These are phyloP conservation scores for Durusdinium trenchii DNA, from an alignment of 73 alveolate genomes.

Conservation along the genomic window DNA sequence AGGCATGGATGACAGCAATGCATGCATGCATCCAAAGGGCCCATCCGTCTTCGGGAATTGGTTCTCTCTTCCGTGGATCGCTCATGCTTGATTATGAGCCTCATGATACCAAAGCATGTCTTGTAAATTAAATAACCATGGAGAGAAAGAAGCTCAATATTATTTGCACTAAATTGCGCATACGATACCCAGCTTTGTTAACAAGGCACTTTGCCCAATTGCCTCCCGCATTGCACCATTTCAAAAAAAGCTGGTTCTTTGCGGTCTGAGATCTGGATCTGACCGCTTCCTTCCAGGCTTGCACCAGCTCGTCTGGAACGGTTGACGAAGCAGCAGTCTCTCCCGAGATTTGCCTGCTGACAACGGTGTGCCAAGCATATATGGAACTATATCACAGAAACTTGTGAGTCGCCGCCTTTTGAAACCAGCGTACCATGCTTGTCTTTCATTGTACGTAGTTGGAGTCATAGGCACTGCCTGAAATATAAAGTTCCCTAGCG, in stretches of 20 bases:
- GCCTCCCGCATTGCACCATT: not conserved
- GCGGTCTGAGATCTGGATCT: not conserved
- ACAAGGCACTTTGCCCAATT: not conserved
- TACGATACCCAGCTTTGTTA: not conserved
- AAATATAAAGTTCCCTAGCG: not conserved
- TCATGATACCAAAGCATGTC: not conserved
- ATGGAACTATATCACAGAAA: not conserved
- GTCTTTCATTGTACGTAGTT: not conserved
- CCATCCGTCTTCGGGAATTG: not conserved
- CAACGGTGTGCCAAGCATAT: not conserved
- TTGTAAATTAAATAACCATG: not conserved
- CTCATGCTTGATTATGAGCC: not conserved
- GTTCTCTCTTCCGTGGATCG: not conserved
- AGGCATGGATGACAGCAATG: too few relatives aligned
- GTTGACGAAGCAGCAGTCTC: not conserved
- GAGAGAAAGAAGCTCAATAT: not conserved
- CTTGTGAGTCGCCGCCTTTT: not conserved
- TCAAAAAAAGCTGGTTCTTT: not conserved
- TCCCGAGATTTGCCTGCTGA: not conserved
- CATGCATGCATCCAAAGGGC: not conserved
- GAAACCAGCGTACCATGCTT: not conserved
- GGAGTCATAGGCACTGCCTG: not conserved
- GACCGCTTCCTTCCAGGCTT: constrained; percentile 25
- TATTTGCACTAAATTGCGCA: not conserved
- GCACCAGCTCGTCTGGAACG: not conserved